These are phyloP conservation scores for rapeseed (Brassica napus) DNA, from an alignment of 345 rosid genomes.

Conservation along the genomic window Da-Ae NC_063436.1:18918001-18918500, in stretches of 20 bases:
- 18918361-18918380: slow-evolving; percentile 20
- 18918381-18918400: slow-evolving; percentile 27
- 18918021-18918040: no score
- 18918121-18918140: neutral
- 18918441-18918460: slow-evolving; percentile 31
- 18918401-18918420: neutral
- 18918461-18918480: slow-evolving; percentile 27
- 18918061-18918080: neutral
- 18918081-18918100: neutral
- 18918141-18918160: neutral
- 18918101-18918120: neutral
- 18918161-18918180: neutral
- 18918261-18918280: neutral
- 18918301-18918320: neutral
- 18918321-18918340: slow-evolving; percentile 18
- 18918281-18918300: neutral
- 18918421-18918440: no score
- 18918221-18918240: neutral
- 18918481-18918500: slow-evolving; percentile 10
- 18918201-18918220: neutral
- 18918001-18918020: slow-evolving; percentile 20
- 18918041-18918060: neutral
- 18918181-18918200: neutral
- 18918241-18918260: neutral
- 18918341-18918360: slow-evolving; percentile 28